Evolutionary conservation across 768 basidiomycete genomes (phyloP).

Genomic region (Termitomyces sp.): DNA sequence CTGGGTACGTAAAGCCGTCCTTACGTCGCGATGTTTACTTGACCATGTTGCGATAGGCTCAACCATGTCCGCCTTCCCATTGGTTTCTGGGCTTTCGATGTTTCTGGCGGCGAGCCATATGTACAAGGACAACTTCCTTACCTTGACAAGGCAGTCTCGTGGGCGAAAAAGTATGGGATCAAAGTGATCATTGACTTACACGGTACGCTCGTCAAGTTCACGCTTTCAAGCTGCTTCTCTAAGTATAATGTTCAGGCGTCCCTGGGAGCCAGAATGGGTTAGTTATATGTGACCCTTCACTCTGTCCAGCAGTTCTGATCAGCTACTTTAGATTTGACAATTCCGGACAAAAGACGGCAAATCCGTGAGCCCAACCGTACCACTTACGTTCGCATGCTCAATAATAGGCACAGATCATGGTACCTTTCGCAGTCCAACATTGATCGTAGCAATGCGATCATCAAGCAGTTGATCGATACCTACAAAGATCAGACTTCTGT

Average conservation of each 20-base stretch:
- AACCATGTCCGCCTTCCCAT: constrained; percentile 84
- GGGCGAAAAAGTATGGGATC: constrained; percentile 65
- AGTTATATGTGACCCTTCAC: constrained; percentile 12
- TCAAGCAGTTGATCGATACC: constrained; percentile 55
- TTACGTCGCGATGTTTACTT: constrained; percentile 1
- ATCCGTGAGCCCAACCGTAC: constrained; percentile 35
- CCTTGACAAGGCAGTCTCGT: constrained; percentile 56
- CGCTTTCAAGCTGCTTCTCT: not conserved
- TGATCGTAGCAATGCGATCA: constrained; percentile 57
- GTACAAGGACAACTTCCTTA: constrained; percentile 73
- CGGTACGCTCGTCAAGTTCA: constrained; percentile 23
- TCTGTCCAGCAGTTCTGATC: constrained; percentile 1
- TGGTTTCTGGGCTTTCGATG: constrained; percentile 89
- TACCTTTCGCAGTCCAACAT: constrained; percentile 62
- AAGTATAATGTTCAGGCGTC: constrained; percentile 33
- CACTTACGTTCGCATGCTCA: constrained; percentile 6
- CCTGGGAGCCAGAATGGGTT: constrained; percentile 85
- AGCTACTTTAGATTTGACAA: constrained; percentile 61
- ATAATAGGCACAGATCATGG: constrained; percentile 42
- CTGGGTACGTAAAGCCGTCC: constrained; percentile 44
- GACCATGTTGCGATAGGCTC: constrained; percentile 35
- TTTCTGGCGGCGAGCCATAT: constrained; percentile 71
- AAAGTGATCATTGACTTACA: constrained; percentile 82
- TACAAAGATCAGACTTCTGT: constrained; percentile 47
- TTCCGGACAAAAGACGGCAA: constrained; percentile 58